Conservation (phyloP, 2,329 filamentous ascomycete genomes). For the Talaromyces sp. region DNA sequence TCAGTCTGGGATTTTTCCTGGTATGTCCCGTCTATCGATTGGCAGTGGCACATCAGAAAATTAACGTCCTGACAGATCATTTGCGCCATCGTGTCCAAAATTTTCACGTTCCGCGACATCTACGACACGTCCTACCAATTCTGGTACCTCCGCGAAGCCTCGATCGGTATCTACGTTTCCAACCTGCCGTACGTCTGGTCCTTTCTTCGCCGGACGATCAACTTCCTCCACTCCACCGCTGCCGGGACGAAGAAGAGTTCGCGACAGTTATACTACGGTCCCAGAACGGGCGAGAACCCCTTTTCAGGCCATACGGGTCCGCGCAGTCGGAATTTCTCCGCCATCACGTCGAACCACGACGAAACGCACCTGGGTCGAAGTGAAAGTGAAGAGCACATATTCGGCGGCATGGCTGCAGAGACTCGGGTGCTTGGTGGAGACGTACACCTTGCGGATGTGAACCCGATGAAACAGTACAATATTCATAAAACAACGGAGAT, state of each 20-base stretch:
- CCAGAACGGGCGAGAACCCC: neutral
- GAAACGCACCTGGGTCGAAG: neutral
- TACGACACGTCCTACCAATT: slow-evolving; percentile 38
- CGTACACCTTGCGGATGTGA: neutral
- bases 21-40: neutral
- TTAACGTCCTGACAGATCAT: slow-evolving; percentile 26
- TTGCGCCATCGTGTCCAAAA: slow-evolving; percentile 49
- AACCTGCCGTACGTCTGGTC: slow-evolving; percentile 47
- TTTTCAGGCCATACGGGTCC: neutral
- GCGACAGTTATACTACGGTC: neutral
- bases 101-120: slow-evolving; percentile 40
- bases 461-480: neutral
- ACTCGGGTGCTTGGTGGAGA: neutral
- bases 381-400: slow-evolving; percentile 15
- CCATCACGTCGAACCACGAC: slow-evolving; percentile 2
- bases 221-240: neutral
- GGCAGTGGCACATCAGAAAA: neutral
- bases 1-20: slow-evolving; percentile 39
- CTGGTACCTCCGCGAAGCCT: slow-evolving; percentile 44
- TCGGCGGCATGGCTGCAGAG: neutral
- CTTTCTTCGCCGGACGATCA: slow-evolving; percentile 38
- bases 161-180: slow-evolving; percentile 44
- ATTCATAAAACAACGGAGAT: slow-evolving; percentile 16
- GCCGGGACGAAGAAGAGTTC: slow-evolving; percentile 6
- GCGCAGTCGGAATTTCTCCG: slow-evolving; percentile 10